A percentile compares a stretch with the other conserved stretches of the same genome.
Evolutionary conservation across 345 rosid genomes (phyloP).

Genomic region (Murraya paniculata): DNA sequence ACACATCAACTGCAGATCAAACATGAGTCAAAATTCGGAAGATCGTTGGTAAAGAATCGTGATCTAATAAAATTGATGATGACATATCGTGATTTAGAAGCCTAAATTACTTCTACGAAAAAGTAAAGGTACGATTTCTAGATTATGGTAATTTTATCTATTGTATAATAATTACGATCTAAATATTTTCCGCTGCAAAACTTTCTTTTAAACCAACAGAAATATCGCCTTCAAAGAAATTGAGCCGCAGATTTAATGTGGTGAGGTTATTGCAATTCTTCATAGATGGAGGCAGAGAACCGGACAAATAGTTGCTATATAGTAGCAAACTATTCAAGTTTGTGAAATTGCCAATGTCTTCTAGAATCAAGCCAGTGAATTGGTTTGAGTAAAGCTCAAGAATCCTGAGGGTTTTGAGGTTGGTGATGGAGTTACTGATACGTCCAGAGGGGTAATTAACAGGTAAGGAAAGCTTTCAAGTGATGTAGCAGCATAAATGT

Average conservation of each 20-base stretch:
- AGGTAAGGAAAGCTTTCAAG: constrained; percentile 4
- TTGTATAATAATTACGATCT: too few relatives aligned
- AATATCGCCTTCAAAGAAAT: constrained; percentile 5
- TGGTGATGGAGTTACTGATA: not conserved
- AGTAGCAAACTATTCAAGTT: not conserved
- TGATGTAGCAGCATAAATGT: not conserved
- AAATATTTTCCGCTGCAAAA: too few relatives aligned
- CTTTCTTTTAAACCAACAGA: too few relatives aligned
- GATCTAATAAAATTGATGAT: too few relatives aligned
- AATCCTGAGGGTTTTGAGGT: constrained; percentile 1
- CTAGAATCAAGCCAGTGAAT: constrained; percentile 3
- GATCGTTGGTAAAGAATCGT: too few relatives aligned
- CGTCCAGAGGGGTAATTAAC: not conserved
- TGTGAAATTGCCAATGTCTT: constrained; percentile 1
- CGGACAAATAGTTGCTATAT: not conserved
- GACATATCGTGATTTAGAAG: too few relatives aligned
- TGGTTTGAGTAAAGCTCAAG: constrained; percentile 16
- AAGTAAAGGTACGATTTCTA: too few relatives aligned
- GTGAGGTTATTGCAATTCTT: constrained; percentile 9
- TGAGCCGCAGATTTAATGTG: not conserved
- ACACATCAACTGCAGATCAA: too few relatives aligned
- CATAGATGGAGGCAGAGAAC: constrained; percentile 8
- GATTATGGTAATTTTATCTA: too few relatives aligned
- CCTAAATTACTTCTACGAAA: too few relatives aligned
- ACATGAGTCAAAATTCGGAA: too few relatives aligned